Evolutionary conservation across 768 basidiomycete species (phyloP), one percentile per base, ranked within the genome.

Genomic region (Trametes elegans): DNA sequence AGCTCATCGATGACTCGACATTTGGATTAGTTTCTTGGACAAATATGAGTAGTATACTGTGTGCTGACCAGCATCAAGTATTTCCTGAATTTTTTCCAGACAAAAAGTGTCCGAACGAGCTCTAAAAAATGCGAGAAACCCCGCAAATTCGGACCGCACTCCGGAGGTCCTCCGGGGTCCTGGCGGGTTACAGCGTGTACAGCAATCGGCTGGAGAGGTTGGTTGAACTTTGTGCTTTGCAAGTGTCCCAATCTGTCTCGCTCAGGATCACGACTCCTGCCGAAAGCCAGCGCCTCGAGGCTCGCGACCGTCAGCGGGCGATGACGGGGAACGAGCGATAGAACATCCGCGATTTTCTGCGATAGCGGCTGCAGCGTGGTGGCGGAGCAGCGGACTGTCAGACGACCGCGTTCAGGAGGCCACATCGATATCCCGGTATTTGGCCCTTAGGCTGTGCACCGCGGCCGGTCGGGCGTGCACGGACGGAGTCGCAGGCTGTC

Each of bases 381-480:
- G 42, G 55, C 49, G 55, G 36, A 57, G 42, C 21, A 36, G 49
- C 55, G 43, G 48, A 44, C 49, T 49, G 48, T 44, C 55, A 56
- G 23, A 44, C 55, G 48, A 40, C 55, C n/a, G 10, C 27, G 34
- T 49, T 46, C 24, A 41, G 42, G 32, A 18, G 14, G 6, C 43
- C 49, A 43, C 34, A 57, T 57, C 55, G 49, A 57, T 50, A 57
- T 32, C 46, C 55, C 49, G 55, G 38, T n/a, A 26, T 56, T 36
- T 43, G 48, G 55, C n/a, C n/a, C n/a, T n/a, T n/a, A n/a, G n/a
- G n/a, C 55, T 45, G 55, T 57, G 55, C 55, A 44, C 34, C n/a
- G n/a, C n/a, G n/a, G n/a, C n/a, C n/a, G n/a, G n/a, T n/a, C n/a
- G n/a, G n/a, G n/a, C n/a, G n/a, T n/a, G n/a, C n/a, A n/a, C n/a